Evolutionary conservation across 441 rosid species (phyloP).

Genomic region (Pelargonium cotyledonis): DNA sequence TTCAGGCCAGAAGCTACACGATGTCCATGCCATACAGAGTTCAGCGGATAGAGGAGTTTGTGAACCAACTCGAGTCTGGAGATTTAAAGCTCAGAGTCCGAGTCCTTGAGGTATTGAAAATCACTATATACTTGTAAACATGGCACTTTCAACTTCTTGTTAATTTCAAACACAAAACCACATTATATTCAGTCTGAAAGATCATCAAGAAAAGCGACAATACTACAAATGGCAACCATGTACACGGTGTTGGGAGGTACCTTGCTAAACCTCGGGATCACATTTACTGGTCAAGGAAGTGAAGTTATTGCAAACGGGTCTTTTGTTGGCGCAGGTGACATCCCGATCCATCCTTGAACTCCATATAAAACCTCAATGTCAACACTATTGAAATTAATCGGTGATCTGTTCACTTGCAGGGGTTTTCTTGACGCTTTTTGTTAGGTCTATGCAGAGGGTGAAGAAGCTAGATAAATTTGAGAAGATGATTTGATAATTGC

Average conservation of each 20-base stretch:
- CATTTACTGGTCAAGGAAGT: conserved; percentile 55
- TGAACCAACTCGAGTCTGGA: conserved; percentile 82
- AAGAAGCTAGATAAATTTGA: conserved; percentile 76
- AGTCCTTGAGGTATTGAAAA: conserved; percentile 69
- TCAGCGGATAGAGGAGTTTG: conserved; percentile 78
- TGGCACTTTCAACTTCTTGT: background rate
- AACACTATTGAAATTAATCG: background rate
- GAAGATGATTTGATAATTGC: conserved; percentile 63
- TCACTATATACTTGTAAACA: background rate
- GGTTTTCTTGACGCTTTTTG: conserved; percentile 47
- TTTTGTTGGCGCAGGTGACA: conserved; percentile 74
- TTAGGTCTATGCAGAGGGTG: conserved; percentile 75
- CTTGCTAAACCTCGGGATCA: conserved; percentile 71
- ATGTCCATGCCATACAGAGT: conserved; percentile 86
- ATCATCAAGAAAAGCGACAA: conserved; percentile 79
- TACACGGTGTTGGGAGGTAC: conserved; percentile 83
- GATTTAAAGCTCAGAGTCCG: conserved; percentile 91
- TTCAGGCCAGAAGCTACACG: conserved; percentile 74
- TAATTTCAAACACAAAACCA: conserved; percentile 3
- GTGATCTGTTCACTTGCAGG: conserved; percentile 40
- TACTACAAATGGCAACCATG: conserved; percentile 87
- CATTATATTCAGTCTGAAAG: conserved; percentile 61
- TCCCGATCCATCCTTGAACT: background rate
- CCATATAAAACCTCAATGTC: background rate
- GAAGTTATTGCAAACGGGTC: conserved; percentile 63